Evolutionary conservation across 2,329 filamentous ascomycete species (phyloP).

Genomic region (Fusarium udum): DNA sequence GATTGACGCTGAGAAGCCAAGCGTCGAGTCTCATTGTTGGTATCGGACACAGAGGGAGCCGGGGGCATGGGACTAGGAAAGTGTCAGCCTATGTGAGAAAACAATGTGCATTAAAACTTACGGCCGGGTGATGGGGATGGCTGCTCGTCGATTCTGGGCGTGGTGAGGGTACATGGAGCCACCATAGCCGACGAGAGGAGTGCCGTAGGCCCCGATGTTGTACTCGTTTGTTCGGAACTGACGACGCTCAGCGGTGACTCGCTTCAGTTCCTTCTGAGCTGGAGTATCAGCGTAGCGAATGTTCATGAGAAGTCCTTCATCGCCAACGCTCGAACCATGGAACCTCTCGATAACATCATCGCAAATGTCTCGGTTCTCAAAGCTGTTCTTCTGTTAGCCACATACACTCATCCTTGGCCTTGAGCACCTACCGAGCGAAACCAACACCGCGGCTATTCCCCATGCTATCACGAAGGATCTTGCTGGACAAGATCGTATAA

Average conservation of each 20-base stretch:
- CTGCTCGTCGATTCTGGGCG: constrained; percentile 50
- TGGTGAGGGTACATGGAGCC: constrained; percentile 50
- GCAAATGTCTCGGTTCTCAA: constrained; percentile 88
- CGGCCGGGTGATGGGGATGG: constrained; percentile 43
- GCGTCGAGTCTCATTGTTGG: constrained; percentile 38
- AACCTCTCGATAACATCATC: constrained; percentile 89
- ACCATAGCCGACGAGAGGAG: constrained; percentile 66
- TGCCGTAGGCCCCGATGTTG: constrained; percentile 77
- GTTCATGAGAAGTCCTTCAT: constrained; percentile 85
- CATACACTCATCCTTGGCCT: background rate
- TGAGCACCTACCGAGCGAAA: constrained; percentile 81
- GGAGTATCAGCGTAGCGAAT: constrained; percentile 97
- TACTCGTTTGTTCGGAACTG: constrained; percentile 98
- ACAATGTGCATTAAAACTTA: constrained; percentile 28
- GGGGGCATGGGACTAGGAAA: constrained; percentile 10
- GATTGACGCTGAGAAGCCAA: constrained; percentile 48
- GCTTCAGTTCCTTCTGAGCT: constrained; percentile 95
- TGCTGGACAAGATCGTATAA: constrained; percentile 88
- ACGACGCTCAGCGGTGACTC: constrained; percentile 92
- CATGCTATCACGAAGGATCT: constrained; percentile 90
- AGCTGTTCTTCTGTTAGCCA: constrained; percentile 64
- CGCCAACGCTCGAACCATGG: constrained; percentile 80
- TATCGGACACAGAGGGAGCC: constrained; percentile 15
- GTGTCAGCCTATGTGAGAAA: constrained; percentile 1
- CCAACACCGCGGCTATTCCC: constrained; percentile 96